Base-by-base conservation (phyloP, 306 rosid genomes). In the Parietaria judaica region DNA sequence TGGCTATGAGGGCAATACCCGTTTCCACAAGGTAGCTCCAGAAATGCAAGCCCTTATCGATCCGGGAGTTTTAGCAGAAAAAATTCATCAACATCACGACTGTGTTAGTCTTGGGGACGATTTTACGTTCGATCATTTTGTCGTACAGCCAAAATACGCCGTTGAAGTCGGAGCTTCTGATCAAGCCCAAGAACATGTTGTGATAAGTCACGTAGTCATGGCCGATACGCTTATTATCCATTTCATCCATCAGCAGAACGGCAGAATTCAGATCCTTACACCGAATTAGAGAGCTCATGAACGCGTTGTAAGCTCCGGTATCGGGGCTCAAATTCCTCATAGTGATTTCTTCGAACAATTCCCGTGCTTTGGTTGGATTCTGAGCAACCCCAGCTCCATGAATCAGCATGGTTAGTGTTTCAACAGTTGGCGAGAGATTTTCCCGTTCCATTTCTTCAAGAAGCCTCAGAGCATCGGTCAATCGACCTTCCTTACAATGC, bases 1-100 rank as follows among this genome's bases (percentile, higher is more conserved):
- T 88, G 96, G 55, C 83, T 60, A 68, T 85, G 98, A 47, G 96
- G 98, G 62, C 98, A 92, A 63, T 70, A 80, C 10, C 98, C 96
- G 69, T 79, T 67, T 69, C 94, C 56, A 86, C 58, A 17, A 88
- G 49, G 66, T 86, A 88, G 23, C 64, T 51, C 98, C 98, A 92
- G 11, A 92, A 73, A 63, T 72, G 60, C 72, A 92, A 58, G 65
- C 90, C 76, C 74, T 79, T 75, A 77, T 88, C 98, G 6, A 84
- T 72, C 51, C 73, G 79, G 16, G 37, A 65, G 65, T 88, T 85
- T 65, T 69, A 79, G 53, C 96, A 88, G 68, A 88, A 92, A 50
- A 71, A 74, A 58, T 86, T 92, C 82, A 82, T 80, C 38, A 88
- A 61, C 83, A 72, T 80, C 63, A 92, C 94, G 61, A 74, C 84